Base-by-base conservation (phyloP, 305 asterid species). In the Solanum hybrid region DNA sequence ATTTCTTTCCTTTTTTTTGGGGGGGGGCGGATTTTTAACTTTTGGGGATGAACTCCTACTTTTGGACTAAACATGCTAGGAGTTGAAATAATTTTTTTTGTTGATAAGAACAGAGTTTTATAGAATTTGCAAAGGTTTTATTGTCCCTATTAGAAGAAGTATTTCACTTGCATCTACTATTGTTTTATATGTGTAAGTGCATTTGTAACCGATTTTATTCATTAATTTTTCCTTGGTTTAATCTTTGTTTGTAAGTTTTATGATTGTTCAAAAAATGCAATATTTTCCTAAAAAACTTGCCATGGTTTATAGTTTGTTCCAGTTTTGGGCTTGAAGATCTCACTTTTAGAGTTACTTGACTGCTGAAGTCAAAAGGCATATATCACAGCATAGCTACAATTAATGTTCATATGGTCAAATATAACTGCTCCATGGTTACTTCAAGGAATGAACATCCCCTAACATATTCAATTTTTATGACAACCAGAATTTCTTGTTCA, bases 401-500 rank as follows among this genome's bases (percentile, higher is more conserved):
- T 80, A 80, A 40, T 79, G 85, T 27, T 79, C 60, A 36, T 79
- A 79, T n/a, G 22, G 85, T 79, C 60, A 79, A 79, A 79, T 79
- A 37, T 13, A 79, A 79, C 60, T 79, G 32, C 34, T 82, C 29
- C 73, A 31, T 82, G 73, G 40, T 8, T 82, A 51, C 87, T 16
- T 29, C 40, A 27, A 81, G 16, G 87, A 34, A 35, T 1, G 87
- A 56, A 22, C 87, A 31, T n/a, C 9, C 35, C n/a, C 46, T 69
- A 60, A 40, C 7, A 51, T 14, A 8, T 24, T 84, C 14, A 46
- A 27, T 51, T 40, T 36, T 17, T 56, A 34, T 38, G 90, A 38
- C 37, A 71, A 31, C 56, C 88, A 35, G 56, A 64, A 77, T 84
- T 34, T 88, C 88, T 80, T 79, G 69, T 91, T 91, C 32, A 87